phyloP scores from a whole-genome alignment of 83 land plant species.

The Diphasiastrum complanatum region DNA sequence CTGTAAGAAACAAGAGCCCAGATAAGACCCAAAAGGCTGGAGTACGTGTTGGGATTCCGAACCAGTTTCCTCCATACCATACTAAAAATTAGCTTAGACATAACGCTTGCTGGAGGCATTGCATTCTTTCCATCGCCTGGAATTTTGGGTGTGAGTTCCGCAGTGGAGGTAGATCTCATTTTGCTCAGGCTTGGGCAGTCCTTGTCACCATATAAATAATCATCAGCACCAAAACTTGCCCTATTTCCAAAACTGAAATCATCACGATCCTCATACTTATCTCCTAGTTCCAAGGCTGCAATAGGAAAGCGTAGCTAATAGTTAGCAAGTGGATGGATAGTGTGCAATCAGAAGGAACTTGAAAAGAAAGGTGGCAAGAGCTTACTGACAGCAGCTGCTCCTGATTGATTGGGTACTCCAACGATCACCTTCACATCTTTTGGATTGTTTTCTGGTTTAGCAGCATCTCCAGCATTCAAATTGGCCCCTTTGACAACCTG shows the following conservation, averaged over 20 bases:
- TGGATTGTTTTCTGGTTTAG: conserved; percentile 6
- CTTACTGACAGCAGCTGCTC: not conserved
- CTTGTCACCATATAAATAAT: conserved; percentile 21
- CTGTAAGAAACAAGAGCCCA: conserved; percentile 84
- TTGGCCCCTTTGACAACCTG: conserved; percentile 18
- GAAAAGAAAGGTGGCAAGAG: not conserved
- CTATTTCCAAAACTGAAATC: conserved; percentile 57
- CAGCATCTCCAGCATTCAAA: not conserved
- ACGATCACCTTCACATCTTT: conserved; percentile 31
- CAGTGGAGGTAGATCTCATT: conserved; percentile 22
- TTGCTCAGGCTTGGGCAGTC: conserved; percentile 22
- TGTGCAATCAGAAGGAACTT: not conserved
- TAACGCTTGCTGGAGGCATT: conserved; percentile 39
- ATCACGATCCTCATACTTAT: conserved; percentile 25
- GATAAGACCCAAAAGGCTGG: conserved; percentile 58
- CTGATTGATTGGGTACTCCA: conserved; percentile 14
- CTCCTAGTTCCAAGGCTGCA: not conserved
- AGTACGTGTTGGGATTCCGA: conserved; percentile 72
- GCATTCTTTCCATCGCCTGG: conserved; percentile 12
- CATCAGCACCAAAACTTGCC: conserved; percentile 23
- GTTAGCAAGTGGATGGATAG: not conserved
- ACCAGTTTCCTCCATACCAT: conserved; percentile 59
- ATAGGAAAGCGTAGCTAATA: conserved; percentile 6
- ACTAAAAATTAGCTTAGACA: conserved; percentile 54
- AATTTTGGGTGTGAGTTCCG: conserved; percentile 15